phyloP scores from a whole-genome alignment of 768 basidiomycete species.

The Gloeophyllum trabeum region DNA sequence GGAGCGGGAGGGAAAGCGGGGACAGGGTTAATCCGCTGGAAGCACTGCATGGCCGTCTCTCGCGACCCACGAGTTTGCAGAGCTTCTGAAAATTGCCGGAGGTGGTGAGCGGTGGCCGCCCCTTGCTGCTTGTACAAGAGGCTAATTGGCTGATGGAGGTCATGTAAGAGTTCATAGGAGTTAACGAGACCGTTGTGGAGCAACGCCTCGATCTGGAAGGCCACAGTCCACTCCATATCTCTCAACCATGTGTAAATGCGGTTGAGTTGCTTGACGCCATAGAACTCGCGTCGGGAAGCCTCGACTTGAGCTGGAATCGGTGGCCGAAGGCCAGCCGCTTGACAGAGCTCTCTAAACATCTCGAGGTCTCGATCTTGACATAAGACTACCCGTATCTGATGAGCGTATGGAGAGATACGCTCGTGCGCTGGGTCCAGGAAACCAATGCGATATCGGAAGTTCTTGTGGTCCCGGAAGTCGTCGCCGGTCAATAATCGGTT shows the following conservation, averaged over 20 bases:
- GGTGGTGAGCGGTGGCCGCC: conserved; percentile 28
- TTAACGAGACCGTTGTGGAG: conserved; percentile 53
- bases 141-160: conserved; percentile 32
- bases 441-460: conserved; percentile 47
- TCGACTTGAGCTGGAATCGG: conserved; percentile 29
- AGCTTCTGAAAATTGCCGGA: conserved; percentile 41
- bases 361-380: conserved; percentile 37
- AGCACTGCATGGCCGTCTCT: conserved; percentile 33
- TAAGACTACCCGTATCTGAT: conserved; percentile 56
- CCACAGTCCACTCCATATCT: conserved; percentile 49
- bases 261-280: conserved; percentile 32
- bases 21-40: conserved; percentile 22
- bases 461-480: conserved; percentile 24
- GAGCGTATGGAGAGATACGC: conserved; percentile 55
- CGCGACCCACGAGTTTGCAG: conserved; percentile 33
- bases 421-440: conserved; percentile 48
- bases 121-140: conserved; percentile 22
- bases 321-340: conserved; percentile 29
- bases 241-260: conserved; percentile 31
- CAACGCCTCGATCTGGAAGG: conserved; percentile 69
- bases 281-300: conserved; percentile 38
- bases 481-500: conserved; percentile 38
- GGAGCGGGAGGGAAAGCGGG: conserved; percentile 15
- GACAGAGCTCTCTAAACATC: conserved; percentile 44
- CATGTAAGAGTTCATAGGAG: conserved; percentile 38